Evolutionary conservation across 371 early-diverging fungal species (phyloP).

Genomic region (Actinomucor elegans): DNA sequence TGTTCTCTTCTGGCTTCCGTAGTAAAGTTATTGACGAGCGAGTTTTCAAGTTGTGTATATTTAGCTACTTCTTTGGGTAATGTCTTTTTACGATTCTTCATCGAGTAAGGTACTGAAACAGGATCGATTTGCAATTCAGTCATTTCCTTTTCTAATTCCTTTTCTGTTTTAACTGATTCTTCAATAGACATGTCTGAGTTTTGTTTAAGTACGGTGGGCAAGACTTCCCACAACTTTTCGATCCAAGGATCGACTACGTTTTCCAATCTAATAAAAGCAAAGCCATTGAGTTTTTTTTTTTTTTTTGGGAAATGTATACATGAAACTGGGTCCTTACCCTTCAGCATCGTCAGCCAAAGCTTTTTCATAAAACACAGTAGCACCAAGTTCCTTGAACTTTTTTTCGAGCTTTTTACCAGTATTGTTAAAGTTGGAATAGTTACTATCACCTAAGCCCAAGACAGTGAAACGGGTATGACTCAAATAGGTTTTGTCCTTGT

Average conservation of each 20-base stretch:
- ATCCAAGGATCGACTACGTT: conserved; percentile 92
- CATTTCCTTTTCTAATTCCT: conserved; percentile 22
- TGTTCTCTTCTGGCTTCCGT: neutral
- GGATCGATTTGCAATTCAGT: conserved; percentile 18
- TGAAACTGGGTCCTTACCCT: conserved; percentile 62
- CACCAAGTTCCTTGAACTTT: conserved; percentile 75
- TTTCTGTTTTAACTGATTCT: conserved; percentile 13
- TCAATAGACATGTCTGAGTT: conserved; percentile 8
- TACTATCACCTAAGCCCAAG: conserved; percentile 88
- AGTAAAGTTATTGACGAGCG: conserved; percentile 14
- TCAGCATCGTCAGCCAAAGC: conserved; percentile 91
- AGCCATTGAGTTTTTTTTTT: neutral
- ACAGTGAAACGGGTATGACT: conserved; percentile 48
- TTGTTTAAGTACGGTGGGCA: conserved; percentile 50
- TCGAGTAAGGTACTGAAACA: conserved; percentile 20
- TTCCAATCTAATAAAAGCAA: conserved; percentile 66
- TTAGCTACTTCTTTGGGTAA: conserved; percentile 24
- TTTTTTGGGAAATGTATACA: too few relatives aligned
- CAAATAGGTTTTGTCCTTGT: conserved; percentile 56
- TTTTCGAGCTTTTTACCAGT: conserved; percentile 78
- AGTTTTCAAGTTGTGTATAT: conserved; percentile 27
- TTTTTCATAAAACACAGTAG: conserved; percentile 66
- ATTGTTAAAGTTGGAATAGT: conserved; percentile 89
- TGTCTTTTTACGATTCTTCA: conserved; percentile 18
- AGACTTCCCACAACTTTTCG: conserved; percentile 75